A percentile compares a stretch with the other conserved stretches of the same genome.
These are phyloP conservation scores for Eutrema japonicum DNA, from an alignment of 345 rosid species.

Conservation along the genomic window DNA sequence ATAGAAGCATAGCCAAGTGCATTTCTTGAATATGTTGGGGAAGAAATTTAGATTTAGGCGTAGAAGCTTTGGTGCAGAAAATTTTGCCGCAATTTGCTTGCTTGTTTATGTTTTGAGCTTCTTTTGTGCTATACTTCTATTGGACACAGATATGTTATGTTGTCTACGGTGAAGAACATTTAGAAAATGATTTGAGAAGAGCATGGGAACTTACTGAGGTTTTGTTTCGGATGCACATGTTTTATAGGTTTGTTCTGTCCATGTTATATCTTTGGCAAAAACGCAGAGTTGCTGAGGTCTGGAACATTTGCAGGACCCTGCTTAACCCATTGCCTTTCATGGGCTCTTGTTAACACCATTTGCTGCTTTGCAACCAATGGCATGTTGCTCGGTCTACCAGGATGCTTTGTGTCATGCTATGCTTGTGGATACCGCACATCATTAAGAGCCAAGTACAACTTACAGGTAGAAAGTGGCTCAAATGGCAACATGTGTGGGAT, in stretches of 20 bases:
- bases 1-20: conserved; percentile 19
- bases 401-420: conserved; percentile 82
- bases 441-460: conserved; percentile 66
- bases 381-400: conserved; percentile 75
- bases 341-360: conserved; percentile 66
- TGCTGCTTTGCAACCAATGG: conserved; percentile 81
- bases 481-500: not conserved
- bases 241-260: conserved; percentile 81
- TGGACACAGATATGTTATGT: not conserved
- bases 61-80: not conserved
- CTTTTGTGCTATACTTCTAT: conserved; percentile 13
- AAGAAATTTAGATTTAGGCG: conserved; percentile 2
- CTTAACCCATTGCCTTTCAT: conserved; percentile 69
- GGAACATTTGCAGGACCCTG: conserved; percentile 87
- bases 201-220: conserved; percentile 1
- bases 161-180: conserved; percentile 8
- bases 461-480: conserved; percentile 59
- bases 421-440: conserved; percentile 81
- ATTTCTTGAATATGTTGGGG: conserved; percentile 7
- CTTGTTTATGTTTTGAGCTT: conserved; percentile 20
- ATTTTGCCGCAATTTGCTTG: not conserved
- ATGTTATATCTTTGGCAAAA: conserved; percentile 84
- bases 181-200: not conserved
- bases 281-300: conserved; percentile 83
- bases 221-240: conserved; percentile 52